Evolutionary conservation across 306 rosid genomes (phyloP), one percentile per base, ranked within the genome.

Genomic region (Medicago lupulina): DNA sequence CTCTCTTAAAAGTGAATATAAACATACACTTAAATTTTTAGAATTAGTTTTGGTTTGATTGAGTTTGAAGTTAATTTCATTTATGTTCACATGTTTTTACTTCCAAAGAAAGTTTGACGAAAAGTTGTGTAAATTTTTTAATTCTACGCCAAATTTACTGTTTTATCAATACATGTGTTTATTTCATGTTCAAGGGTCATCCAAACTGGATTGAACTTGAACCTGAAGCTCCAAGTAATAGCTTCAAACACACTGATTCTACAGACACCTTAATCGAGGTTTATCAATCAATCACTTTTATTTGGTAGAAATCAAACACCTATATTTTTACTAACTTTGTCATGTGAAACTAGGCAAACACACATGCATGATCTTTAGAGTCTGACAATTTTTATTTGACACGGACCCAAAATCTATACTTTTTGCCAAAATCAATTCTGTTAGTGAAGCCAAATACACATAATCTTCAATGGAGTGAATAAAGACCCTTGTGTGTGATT

Each of bases 11-110:
- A 18, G 61, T 55, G 14, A 55, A 9, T 55, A 15, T 6, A 55
- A 55, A 19, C 61, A 21, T 11, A 21, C 36, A 21, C 4, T 21
- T 58, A 11, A 53, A 23, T 60, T 28, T 28, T 13, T 60, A 60
- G 8, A 13, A 59, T 25, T 23, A 6, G 2, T 60, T 28, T 28
- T 25, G 41, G 17, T 28, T 8, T 10, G 25, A 23, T 59, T 59
- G 65, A 59, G 65, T 59, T 25, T 60, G 66, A 60, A 31, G 18
- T 60, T 25, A 13, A 60, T 12, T 60, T 57, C 17, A 28, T 60
- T 60, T 17, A 28, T 2, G 17, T 28, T 28, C 11, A 31, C 0
- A 23, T 60, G 39, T 13, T 28, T 55, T 13, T 9, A 58, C 16
- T 11, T 28, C 28, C 1, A 25, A 59, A 59, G 18, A 12, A 59